Base-by-base conservation (phyloP, 176 grass and related monocot genomes). In the Pharus latifolius region DNA sequence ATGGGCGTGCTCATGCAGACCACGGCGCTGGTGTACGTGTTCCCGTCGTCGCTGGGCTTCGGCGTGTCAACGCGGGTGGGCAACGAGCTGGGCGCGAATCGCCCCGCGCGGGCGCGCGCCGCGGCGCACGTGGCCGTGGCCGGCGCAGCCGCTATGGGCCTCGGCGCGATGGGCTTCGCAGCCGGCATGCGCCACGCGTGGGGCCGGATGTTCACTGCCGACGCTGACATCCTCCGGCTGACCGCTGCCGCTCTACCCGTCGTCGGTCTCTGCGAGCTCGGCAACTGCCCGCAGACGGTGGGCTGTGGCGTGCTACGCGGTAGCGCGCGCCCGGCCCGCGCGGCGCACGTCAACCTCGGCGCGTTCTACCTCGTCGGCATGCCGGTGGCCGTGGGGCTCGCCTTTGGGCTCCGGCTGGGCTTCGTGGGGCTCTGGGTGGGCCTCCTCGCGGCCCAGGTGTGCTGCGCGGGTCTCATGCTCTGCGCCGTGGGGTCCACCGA, bases 1-100 rank as follows among this genome's bases (percentile, higher is more conserved):
- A 99, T 99, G 95, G 95, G 95, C 56, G 90, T 99, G 50, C 87
- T 99, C 43, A 94, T 99, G 84, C 95, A 99, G 83, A 94, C 95
- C 50, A 99, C 95, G n/a, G 86, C 90, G 16, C 72, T 99, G 54
- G 75, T 91, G 12, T 99, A 99, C 67, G 90, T 99, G 49, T 94
- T 99, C 72, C 95, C 95, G 6, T 99, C 95, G 13, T 99, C 95
- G 1, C 90, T 99, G 13, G 87, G 90, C 0, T 54, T 94, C 45
- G 87, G 87, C 13, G 95, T 88, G 18, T 99, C 95, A 9, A 77
- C 90, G n/a, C 79, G 95, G 1, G 90, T 99, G 7, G 95, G 95
- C 20, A 90, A 98, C 73, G 95, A 98, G 80, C 89, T 98, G 2
- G 95, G 95, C 9, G 95, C 95, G 3, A 98, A 91, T 68, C 95